Evolutionary conservation across 179 eudicot species (phyloP).

Genomic region (Carnegiea gigantea): DNA sequence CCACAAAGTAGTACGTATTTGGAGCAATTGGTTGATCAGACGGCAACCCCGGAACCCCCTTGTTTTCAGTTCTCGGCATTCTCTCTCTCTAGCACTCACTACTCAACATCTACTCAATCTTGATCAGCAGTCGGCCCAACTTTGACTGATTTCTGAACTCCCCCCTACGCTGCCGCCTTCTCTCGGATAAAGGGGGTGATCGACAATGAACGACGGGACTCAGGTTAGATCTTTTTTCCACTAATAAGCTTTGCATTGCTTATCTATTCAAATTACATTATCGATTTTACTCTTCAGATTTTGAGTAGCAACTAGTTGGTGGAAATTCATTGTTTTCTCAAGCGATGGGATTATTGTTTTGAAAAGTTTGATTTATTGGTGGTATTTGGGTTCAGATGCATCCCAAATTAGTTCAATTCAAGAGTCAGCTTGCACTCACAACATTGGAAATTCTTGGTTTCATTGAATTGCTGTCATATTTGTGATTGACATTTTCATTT

Average conservation of each 20-base stretch:
- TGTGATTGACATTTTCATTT: not conserved
- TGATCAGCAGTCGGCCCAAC: not conserved
- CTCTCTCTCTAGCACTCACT: too few relatives aligned
- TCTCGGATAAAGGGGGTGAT: too few relatives aligned
- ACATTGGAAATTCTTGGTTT: not conserved
- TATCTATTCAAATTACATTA: not conserved
- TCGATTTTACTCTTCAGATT: not conserved
- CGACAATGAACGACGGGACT: not conserved
- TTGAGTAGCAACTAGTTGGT: too few relatives aligned
- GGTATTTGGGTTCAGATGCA: not conserved
- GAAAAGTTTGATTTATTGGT: not conserved
- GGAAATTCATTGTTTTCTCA: not conserved
- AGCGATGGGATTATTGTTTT: not conserved
- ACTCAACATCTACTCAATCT: not conserved
- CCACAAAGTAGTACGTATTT: too few relatives aligned
- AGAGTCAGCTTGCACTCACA: not conserved
- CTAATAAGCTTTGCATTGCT: not conserved
- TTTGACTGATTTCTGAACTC: not conserved
- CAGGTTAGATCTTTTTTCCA: not conserved
- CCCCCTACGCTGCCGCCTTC: not conserved
- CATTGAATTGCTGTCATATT: not conserved
- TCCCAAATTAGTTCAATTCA: not conserved
- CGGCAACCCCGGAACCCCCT: too few relatives aligned
- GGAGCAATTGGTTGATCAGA: too few relatives aligned
- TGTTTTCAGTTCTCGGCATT: too few relatives aligned